Percentiles rank a stretch among this genome's conserved stretches.
phyloP scores from a whole-genome alignment of 345 rosid species.

The Mercurialis annua region DNA sequence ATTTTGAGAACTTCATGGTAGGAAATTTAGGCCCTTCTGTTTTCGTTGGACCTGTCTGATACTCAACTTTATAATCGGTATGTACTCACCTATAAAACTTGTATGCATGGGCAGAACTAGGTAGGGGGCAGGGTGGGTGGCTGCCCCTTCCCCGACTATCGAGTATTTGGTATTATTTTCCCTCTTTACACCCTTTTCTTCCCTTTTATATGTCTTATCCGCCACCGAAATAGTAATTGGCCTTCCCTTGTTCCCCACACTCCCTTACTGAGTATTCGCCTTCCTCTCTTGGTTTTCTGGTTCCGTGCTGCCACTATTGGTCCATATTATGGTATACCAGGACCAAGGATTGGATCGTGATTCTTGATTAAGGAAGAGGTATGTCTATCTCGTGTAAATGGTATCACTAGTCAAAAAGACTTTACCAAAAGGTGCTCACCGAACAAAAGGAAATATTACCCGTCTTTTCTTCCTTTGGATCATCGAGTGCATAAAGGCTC shows the following conservation, averaged over 20 bases:
- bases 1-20: conserved; percentile 21
- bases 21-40: conserved; percentile 29
- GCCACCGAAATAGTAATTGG: too few species aligned
- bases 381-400: background rate
- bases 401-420: conserved; percentile 15
- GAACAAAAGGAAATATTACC: conserved; percentile 4
- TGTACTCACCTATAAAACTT: conserved; percentile 21
- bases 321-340: conserved; percentile 23
- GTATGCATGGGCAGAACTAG: too few species aligned
- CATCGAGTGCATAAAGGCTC: conserved; percentile 19
- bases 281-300: too few species aligned
- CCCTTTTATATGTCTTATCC: too few species aligned
- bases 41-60: conserved; percentile 20
- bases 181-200: too few species aligned
- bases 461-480: conserved; percentile 19
- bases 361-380: background rate
- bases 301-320: too few species aligned
- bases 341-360: conserved; percentile 3
- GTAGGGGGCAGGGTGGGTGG: too few species aligned
- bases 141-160: too few species aligned
- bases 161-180: too few species aligned
- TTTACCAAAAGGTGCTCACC: conserved; percentile 37
- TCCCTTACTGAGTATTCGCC: too few species aligned
- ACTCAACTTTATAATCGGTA: conserved; percentile 13
- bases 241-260: too few species aligned